Evolutionary conservation across 495 filamentous ascomycete species (phyloP).

Genomic region (Aspergillus ellipticus): DNA sequence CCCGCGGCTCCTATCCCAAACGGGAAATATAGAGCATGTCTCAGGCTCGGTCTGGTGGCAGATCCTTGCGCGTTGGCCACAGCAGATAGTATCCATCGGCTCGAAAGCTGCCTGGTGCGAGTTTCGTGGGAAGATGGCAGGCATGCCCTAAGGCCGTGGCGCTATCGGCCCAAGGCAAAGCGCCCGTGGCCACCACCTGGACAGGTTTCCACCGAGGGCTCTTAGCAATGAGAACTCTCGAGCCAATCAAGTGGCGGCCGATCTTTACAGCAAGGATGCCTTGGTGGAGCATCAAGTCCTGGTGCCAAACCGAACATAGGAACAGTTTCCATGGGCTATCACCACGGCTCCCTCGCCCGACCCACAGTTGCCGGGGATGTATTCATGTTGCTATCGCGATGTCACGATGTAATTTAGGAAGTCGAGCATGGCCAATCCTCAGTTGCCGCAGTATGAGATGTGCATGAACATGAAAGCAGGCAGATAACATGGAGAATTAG

Average conservation of each 20-base stretch:
- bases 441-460: not conserved
- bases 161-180: not conserved
- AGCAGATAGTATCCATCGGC: not conserved
- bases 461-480: not conserved
- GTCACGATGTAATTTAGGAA: not conserved
- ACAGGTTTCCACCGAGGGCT: not conserved
- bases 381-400: not conserved
- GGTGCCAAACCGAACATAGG: conserved; percentile 33
- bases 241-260: conserved; percentile 1
- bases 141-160: not conserved
- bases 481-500: not conserved
- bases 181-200: not conserved
- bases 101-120: conserved; percentile 6
- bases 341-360: not conserved
- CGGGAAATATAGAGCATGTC: not conserved
- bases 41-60: not conserved
- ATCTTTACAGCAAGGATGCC: not conserved
- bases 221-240: not conserved
- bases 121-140: not conserved
- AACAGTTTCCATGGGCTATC: conserved; percentile 15
- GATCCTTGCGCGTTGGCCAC: not conserved
- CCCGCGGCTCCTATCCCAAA: not conserved
- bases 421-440: not conserved
- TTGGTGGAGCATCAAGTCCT: conserved; percentile 7
- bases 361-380: not conserved